Conservation (phyloP, 1,139 yeast species). For the Torulaspora pretoriensis region DNA sequence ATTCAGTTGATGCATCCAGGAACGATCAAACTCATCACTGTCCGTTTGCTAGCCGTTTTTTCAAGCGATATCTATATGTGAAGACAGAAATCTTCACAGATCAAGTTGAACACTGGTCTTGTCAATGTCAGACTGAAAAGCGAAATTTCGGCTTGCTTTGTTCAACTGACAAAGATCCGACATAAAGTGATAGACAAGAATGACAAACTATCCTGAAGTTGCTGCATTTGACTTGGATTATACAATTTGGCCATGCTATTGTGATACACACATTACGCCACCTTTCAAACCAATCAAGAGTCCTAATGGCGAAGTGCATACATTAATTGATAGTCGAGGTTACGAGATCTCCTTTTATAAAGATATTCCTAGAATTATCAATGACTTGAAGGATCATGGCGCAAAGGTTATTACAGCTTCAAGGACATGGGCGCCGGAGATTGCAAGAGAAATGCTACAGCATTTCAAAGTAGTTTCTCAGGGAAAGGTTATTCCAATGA, state of each 20-base stretch:
- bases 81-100: no score
- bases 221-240: slow-evolving; percentile 63
- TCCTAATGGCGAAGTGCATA: slow-evolving; percentile 30
- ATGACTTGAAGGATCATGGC: slow-evolving; percentile 42
- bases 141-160: neutral
- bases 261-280: slow-evolving; percentile 51
- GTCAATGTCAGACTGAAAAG: neutral
- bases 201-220: slow-evolving; percentile 45
- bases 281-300: slow-evolving; percentile 39
- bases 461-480: slow-evolving; percentile 42
- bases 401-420: slow-evolving; percentile 54
- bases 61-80: no score
- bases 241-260: slow-evolving; percentile 56
- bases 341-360: slow-evolving; percentile 45
- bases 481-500: slow-evolving; percentile 26
- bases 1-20: no score
- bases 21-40: no score
- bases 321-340: slow-evolving; percentile 44
- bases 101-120: no score
- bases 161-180: no score
- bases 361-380: slow-evolving; percentile 52
- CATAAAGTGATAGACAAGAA: neutral
- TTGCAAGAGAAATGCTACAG: slow-evolving; percentile 49
- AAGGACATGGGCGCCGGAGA: slow-evolving; percentile 55
- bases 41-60: no score